Base-by-base conservation (phyloP, 305 asterid genomes). In the Solanum hybrid region DNA sequence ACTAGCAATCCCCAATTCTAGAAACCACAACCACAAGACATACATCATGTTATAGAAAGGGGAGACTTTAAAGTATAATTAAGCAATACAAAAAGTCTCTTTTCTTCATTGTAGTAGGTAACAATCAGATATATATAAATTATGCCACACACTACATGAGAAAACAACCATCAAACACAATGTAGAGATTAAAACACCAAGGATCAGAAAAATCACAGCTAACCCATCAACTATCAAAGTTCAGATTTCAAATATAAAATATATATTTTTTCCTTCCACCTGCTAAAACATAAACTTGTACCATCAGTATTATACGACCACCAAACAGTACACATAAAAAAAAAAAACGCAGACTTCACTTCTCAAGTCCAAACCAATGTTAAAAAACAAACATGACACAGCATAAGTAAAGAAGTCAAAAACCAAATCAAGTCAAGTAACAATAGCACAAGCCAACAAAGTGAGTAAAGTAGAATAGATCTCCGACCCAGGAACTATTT, bases 401-500 rank as follows among this genome's bases (percentile, higher is more conserved):
- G 10, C 35, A 72, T 1, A 72, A 72, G 35, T 72, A 26, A 6
- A 72, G 22, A 72, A 72, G 2, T 10, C 80, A 15, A 19, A 17
- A 75, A 7, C 24, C 10, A 75, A 75, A 31, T 14, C 80, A 75
- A 75, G 19, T 29, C 10, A 13, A 69, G 90, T 87, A 2, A 80
- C 87, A 92, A 85, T 85, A 86, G 29, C 51, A 66, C 89, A 79
- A 88, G 88, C 90, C 81, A 51, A 88, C 79, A 73, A 88, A 89
- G 88, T 38, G 69, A 29, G 78, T 89, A 87, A 26, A 79, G 66
- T 89, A 37, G 69, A 40, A 81, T 40, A 94, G 96, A 96, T 96
- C 98, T 94, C 91, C 93, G 88, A 91, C 91, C 76, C 85, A 90
- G 36, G 35, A 90, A 89, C 64, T 35, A 80, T 86, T 93, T 92